phyloP scores from a whole-genome alignment of 768 basidiomycete genomes.

The Tylopilus felleus region DNA sequence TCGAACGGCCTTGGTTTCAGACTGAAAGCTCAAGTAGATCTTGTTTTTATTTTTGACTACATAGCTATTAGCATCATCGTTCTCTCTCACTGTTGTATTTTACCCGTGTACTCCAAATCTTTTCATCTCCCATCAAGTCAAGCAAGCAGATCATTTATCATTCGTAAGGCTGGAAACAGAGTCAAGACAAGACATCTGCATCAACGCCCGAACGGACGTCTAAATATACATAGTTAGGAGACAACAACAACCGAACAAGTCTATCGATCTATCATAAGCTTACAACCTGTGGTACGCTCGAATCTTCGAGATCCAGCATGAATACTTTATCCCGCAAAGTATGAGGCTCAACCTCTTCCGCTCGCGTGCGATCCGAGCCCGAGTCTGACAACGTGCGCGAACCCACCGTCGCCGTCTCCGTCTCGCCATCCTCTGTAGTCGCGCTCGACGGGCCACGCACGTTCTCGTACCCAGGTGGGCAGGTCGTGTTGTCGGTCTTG shows the following conservation, averaged over 20 bases:
- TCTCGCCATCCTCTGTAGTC: slow-evolving; percentile 17
- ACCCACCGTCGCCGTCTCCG: slow-evolving; percentile 19
- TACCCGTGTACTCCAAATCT: background rate
- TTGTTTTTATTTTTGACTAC: background rate
- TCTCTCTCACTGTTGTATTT: background rate
- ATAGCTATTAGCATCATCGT: background rate
- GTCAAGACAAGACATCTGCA: background rate
- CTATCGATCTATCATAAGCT: background rate
- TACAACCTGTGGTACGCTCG: slow-evolving; percentile 14
- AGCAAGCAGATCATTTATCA: background rate
- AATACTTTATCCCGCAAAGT: slow-evolving; percentile 27
- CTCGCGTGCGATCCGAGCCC: slow-evolving; percentile 27
- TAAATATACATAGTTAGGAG: slow-evolving; percentile 29
- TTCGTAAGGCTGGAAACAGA: background rate
- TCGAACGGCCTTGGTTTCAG: background rate
- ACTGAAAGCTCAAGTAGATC: background rate
- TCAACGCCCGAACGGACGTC: background rate
- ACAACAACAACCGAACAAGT: background rate
- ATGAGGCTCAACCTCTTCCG: slow-evolving; percentile 24
- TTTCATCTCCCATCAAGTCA: background rate
- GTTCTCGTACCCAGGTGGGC: slow-evolving; percentile 6
- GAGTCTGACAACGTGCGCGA: slow-evolving; percentile 28
- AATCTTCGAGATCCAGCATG: slow-evolving; percentile 27
- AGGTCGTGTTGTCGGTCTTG: background rate
- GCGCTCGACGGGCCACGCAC: background rate